Percentiles rank a stretch among this genome's conserved stretches.
Conservation (phyloP, 2,329 filamentous ascomycete species). For the Aspergillus chevalieri region DNA sequence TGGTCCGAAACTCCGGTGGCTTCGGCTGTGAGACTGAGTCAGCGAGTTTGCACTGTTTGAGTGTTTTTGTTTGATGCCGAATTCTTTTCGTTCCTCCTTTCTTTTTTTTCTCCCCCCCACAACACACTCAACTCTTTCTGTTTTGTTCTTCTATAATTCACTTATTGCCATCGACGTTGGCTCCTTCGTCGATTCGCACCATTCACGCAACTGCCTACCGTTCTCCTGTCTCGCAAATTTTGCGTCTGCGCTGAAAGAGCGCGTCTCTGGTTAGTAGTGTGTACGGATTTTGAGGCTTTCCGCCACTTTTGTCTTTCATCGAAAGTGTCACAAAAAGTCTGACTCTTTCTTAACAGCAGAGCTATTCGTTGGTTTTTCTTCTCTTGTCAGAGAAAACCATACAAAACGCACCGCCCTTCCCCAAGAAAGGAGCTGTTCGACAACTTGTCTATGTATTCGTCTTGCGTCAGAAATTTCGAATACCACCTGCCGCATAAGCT, state of each 20-base stretch:
- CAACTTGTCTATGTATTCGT: slow-evolving; percentile 95
- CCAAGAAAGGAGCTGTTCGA: slow-evolving; percentile 22
- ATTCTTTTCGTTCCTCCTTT: not conserved
- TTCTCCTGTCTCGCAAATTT: slow-evolving; percentile 6
- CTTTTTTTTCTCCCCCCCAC: not conserved
- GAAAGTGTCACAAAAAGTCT: slow-evolving; percentile 7
- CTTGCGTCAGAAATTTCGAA: slow-evolving; percentile 90
- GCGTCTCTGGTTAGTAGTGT: slow-evolving; percentile 15
- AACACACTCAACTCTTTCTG: not conserved
- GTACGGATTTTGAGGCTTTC: slow-evolving; percentile 3
- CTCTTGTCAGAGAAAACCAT: slow-evolving; percentile 33
- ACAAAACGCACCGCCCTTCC: slow-evolving; percentile 6
- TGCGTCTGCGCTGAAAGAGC: slow-evolving; percentile 5
- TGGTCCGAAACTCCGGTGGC: not conserved
- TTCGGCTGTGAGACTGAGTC: slow-evolving; percentile 3
- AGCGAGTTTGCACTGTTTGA: slow-evolving; percentile 2
- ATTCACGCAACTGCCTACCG: slow-evolving; percentile 1
- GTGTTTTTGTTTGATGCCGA: slow-evolving; percentile 1
- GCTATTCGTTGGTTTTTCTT: slow-evolving; percentile 28
- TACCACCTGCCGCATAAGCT: slow-evolving; percentile 90
- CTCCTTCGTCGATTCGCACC: slow-evolving; percentile 8
- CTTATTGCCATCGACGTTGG: slow-evolving; percentile 9
- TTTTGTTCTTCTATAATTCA: not conserved
- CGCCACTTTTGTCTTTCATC: slow-evolving; percentile 1
- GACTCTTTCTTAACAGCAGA: slow-evolving; percentile 17